Percentiles rank a stretch among this genome's conserved stretches.
Evolutionary conservation across 2,329 filamentous ascomycete genomes (phyloP).

Genomic region (Hymenoscyphus infarciens): DNA sequence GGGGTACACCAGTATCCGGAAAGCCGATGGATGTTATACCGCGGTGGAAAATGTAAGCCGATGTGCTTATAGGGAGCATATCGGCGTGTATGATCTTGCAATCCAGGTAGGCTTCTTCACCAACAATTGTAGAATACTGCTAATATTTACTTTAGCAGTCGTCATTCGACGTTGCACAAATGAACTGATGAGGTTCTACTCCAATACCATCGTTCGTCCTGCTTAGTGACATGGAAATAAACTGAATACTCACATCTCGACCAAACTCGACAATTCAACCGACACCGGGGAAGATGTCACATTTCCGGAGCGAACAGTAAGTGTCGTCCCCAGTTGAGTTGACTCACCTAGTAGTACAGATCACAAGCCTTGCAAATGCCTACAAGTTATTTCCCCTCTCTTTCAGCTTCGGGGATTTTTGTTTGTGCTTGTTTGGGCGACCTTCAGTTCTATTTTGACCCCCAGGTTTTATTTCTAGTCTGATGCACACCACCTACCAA

Average conservation of each 20-base stretch:
- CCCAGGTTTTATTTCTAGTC: too few species aligned
- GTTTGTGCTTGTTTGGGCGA: too few species aligned
- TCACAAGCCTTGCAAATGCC: too few species aligned
- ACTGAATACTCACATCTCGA: not conserved
- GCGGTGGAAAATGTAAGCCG: slow-evolving; percentile 7
- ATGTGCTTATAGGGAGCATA: slow-evolving; percentile 15
- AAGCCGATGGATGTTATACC: not conserved
- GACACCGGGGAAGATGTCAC: too few species aligned
- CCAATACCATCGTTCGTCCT: not conserved
- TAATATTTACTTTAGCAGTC: not conserved
- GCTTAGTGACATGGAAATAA: not conserved
- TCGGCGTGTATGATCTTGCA: slow-evolving; percentile 12
- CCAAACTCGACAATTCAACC: not conserved
- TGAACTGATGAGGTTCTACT: not conserved
- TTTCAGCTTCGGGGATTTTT: too few species aligned
- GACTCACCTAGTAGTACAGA: too few species aligned
- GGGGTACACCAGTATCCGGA: not conserved
- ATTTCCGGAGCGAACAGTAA: too few species aligned
- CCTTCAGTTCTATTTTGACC: too few species aligned
- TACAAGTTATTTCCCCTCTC: too few species aligned
- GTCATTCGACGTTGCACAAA: not conserved
- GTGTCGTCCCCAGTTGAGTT: too few species aligned
- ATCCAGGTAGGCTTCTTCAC: slow-evolving; percentile 1
- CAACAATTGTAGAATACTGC: not conserved
- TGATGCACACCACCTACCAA: too few species aligned